Conservation (phyloP, 192 early-diverging fungal species). For the Pilobolus umbonatus region DNA sequence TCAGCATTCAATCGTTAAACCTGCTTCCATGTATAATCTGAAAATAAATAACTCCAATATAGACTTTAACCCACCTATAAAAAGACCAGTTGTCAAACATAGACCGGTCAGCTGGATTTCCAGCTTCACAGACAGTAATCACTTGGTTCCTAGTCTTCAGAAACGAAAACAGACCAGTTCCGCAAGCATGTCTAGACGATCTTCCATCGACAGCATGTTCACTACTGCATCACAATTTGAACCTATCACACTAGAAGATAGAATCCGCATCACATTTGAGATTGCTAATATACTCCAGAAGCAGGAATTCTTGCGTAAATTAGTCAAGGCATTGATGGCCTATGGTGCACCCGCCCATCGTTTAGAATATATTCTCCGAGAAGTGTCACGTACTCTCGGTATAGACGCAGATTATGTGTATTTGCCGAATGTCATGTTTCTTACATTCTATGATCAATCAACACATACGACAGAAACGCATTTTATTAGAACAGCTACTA, state of each 20-base stretch:
- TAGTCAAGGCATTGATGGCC: slow-evolving; percentile 61
- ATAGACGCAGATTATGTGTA: slow-evolving; percentile 63
- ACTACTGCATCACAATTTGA: slow-evolving; percentile 31
- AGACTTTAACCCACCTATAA: no score
- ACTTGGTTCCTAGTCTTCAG: slow-evolving; percentile 26
- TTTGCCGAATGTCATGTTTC: slow-evolving; percentile 67
- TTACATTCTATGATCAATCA: slow-evolving; percentile 65
- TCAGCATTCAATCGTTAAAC: no score
- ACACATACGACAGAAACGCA: slow-evolving; percentile 75
- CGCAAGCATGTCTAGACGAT: slow-evolving; percentile 21
- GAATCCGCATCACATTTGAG: slow-evolving; percentile 48
- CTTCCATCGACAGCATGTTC: slow-evolving; percentile 25
- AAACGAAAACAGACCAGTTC: slow-evolving; percentile 16
- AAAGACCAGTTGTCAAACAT: slow-evolving; percentile 5
- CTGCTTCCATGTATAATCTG: no score
- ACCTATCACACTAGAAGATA: slow-evolving; percentile 42
- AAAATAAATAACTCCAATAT: no score
- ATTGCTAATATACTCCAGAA: slow-evolving; percentile 65
- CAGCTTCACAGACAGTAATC: slow-evolving; percentile 13
- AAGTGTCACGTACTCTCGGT: slow-evolving; percentile 56
- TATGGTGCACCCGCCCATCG: slow-evolving; percentile 68
- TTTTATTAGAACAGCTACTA: slow-evolving; percentile 52
- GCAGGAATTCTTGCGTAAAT: slow-evolving; percentile 59
- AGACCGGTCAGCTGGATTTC: slow-evolving; percentile 27
- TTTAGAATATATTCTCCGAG: slow-evolving; percentile 58